Base-by-base conservation (phyloP, 768 basidiomycete species). In the Rhizopogon roseolus region DNA sequence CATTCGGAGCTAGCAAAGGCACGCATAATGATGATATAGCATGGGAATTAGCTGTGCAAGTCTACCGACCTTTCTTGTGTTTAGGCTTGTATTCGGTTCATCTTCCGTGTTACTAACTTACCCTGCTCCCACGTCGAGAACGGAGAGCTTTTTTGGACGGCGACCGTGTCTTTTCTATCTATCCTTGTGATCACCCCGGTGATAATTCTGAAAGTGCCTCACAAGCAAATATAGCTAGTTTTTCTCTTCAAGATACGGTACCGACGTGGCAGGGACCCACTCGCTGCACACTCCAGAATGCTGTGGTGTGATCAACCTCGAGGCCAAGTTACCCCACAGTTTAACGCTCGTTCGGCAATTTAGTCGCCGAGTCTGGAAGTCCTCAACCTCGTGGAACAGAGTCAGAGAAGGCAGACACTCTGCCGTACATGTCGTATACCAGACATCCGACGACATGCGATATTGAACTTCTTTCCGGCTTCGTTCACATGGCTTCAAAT, bases 101-200 rank as follows among this genome's bases (percentile, higher is more conserved):
- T 50, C n/a, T 13, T 48, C 32, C 54, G 39, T 36, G 50, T 50
- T 25, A 19, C 36, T 34, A 45, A 17, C 29, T 34, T 46, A 29
- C 11, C 44, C 17, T 11, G 9, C 57, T 58, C 57, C 57, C 57
- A 58, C 57, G 57, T 52, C 54, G 54, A 58, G 54, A n/a, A 49
- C 57, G 57, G 57, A 49, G 5, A 22, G 32, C 8, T 11, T 32
- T 22, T 54, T 39, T 37, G 53, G 29, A 41, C 36, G 34, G 56
- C 36, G 41, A 54, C 49, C 49, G 42, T 52, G 43, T 56, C 32
- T 25, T 49, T 53, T 46, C 46, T 39, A 14, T 46, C 46, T 39
- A 14, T 10, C 43, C 57, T 37, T 55, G 32, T 54, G 55, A 56
- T 48, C 52, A 17, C 29, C 43, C 55, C 55, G 52, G 54, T 36